Base-by-base conservation (phyloP, 2,329 filamentous ascomycete genomes). In the Talaromyces rugulosus region DNA sequence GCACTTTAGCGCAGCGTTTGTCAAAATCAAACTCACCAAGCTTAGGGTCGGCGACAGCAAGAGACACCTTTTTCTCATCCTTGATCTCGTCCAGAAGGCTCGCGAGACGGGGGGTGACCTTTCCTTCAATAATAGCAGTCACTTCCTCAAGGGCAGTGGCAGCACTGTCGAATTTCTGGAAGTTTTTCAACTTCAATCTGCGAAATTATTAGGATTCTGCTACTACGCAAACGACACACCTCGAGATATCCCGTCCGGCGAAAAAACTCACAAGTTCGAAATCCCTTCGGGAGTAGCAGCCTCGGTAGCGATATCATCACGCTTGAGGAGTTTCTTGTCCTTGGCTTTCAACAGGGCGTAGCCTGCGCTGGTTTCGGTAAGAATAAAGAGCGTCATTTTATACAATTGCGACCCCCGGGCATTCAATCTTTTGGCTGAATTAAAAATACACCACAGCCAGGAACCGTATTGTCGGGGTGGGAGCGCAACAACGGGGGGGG, bases 291-390 rank as follows among this genome's bases (percentile, higher is more conserved):
- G 88, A 63, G 89, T 89, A 67, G 87, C 85, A 65, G 92, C 84
- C 76, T 95, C 88, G 66, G 87, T 83, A 59, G 86, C 84, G 66
- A 96, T 80, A 73, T 93, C 88, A 79, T 94, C 89, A 73, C 90
- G 88, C 79, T 96, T 95, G 68, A 99, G 84, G 63, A 98, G 86
- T 84, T 98, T 98, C 87, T 97, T 98, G 85, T 98, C 94, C 78
- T 93, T 92, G 71, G 94, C 90, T 85, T 99, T 98, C 83, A 99
- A 92, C 77, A 99, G 87, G 79, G 93, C 95, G 83, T 98, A 98
- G 77, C 95, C 96, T 71, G 93, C 93, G 80, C 91, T 91, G 77
- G 93, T 97, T 82, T 97, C 93, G 74, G 89, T 89, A 71, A 97
- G 88, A 81, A 97, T 90, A 80, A 96, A 96, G 77, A 95, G 87